phyloP scores from a whole-genome alignment of 257 asterid species.

The Asclepias syriaca region DNA sequence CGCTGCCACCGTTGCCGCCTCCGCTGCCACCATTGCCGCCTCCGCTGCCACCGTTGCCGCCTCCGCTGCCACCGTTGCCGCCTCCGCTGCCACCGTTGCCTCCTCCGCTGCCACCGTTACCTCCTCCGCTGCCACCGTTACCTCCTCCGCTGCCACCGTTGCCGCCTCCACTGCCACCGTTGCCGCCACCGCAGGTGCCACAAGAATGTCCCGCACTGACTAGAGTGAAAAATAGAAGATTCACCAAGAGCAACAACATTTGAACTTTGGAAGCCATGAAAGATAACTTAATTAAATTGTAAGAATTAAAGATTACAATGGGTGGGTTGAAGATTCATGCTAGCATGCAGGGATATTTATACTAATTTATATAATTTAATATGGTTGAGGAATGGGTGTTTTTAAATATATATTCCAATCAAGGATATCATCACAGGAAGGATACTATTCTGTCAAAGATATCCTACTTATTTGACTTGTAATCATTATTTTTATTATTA shows the following conservation, averaged over 20 bases:
- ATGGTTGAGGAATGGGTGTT: too few species aligned
- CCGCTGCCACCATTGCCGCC: background rate
- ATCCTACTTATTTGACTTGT: background rate
- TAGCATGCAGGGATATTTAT: slow-evolving; percentile 6
- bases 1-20: too few species aligned
- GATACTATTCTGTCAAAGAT: background rate
- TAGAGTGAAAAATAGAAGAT: background rate
- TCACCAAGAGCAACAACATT: background rate
- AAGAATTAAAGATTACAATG: background rate
- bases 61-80: background rate
- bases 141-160: background rate
- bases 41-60: background rate
- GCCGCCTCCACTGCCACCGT: background rate
- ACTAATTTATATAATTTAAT: background rate
- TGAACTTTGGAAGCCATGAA: background rate
- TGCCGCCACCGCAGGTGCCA: background rate
- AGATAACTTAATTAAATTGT: too few species aligned
- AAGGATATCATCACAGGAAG: background rate
- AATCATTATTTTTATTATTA: background rate
- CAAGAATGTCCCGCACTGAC: background rate
- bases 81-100: background rate
- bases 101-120: background rate
- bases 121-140: background rate
- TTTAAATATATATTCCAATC: too few species aligned
- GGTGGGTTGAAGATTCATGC: background rate